Evolutionary conservation across 345 rosid species (phyloP).

Genomic region (Barbarea vulgaris): DNA sequence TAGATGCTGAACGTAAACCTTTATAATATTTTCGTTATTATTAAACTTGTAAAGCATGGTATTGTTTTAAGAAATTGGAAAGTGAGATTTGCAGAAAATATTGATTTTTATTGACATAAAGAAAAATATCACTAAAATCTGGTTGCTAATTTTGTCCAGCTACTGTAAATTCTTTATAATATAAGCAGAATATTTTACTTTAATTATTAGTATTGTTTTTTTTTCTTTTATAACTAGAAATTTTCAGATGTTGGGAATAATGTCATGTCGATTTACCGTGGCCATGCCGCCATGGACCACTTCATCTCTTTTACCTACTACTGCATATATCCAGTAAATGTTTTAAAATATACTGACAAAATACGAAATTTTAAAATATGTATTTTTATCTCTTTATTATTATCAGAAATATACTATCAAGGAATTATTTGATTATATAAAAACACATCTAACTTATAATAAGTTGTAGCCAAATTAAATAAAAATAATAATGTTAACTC

Average conservation of each 20-base stretch:
- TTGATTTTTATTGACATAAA: neutral
- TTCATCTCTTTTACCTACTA: neutral
- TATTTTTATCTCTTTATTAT: neutral
- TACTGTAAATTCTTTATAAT: neutral
- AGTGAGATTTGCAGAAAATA: neutral
- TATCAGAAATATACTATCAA: neutral
- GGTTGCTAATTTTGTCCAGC: neutral
- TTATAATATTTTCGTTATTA: neutral
- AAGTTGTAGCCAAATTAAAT: too few species aligned
- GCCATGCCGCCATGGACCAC: neutral
- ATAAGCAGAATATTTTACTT: neutral
- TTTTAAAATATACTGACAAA: too few species aligned
- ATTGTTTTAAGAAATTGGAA: neutral
- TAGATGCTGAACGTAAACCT: neutral
- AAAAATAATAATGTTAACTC: too few species aligned
- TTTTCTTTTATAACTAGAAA: too few species aligned
- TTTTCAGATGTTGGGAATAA: neutral
- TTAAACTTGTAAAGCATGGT: neutral
- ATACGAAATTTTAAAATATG: too few species aligned
- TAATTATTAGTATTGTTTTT: too few species aligned
- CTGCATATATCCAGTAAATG: neutral
- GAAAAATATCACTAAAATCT: neutral
- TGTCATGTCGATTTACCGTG: neutral
- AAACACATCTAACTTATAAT: neutral
- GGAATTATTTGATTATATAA: neutral